Percentiles rank a stretch among this genome's conserved stretches.
phyloP scores from a whole-genome alignment of 805 yeast species.

The Pichia cabralensis region DNA sequence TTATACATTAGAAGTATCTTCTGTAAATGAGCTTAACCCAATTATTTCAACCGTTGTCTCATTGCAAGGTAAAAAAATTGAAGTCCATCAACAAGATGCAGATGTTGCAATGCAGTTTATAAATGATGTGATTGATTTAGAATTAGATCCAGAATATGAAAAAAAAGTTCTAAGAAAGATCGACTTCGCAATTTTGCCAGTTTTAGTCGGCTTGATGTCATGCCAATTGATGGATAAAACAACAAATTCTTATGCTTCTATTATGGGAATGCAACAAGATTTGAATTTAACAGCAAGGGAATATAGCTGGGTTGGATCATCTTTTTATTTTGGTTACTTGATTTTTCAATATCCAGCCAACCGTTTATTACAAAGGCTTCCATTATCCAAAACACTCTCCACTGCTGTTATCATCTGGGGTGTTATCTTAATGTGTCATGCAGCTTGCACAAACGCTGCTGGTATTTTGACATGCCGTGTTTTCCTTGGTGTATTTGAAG shows the following conservation, averaged over 20 bases:
- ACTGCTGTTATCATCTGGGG: slow-evolving; percentile 37
- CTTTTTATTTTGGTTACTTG: slow-evolving; percentile 34
- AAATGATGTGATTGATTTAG: slow-evolving; percentile 2
- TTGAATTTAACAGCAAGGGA: slow-evolving; percentile 31
- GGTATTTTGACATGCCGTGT: slow-evolving; percentile 38
- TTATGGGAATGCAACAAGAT: slow-evolving; percentile 34
- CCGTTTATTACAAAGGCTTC: slow-evolving; percentile 29
- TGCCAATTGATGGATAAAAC: slow-evolving; percentile 32
- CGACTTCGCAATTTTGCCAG: slow-evolving; percentile 27
- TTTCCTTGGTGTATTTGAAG: slow-evolving; percentile 35
- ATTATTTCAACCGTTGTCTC: slow-evolving; percentile 8
- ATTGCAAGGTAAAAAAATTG: slow-evolving; percentile 2
- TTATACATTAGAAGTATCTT: neutral
- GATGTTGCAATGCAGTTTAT: slow-evolving; percentile 6
- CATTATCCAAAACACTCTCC: slow-evolving; percentile 29
- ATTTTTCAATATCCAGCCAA: slow-evolving; percentile 36
- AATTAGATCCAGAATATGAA: slow-evolving; percentile 6
- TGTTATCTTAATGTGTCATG: slow-evolving; percentile 37
- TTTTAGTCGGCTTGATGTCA: slow-evolving; percentile 21
- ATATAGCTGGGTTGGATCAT: slow-evolving; percentile 37
- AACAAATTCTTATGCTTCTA: slow-evolving; percentile 34
- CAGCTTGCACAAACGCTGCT: slow-evolving; percentile 33
- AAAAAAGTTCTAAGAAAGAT: slow-evolving; percentile 21
- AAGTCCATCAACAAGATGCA: slow-evolving; percentile 6
- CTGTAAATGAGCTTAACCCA: slow-evolving; percentile 4